phyloP scores from a whole-genome alignment of 805 yeast species.

The Candida namnaoensis region DNA sequence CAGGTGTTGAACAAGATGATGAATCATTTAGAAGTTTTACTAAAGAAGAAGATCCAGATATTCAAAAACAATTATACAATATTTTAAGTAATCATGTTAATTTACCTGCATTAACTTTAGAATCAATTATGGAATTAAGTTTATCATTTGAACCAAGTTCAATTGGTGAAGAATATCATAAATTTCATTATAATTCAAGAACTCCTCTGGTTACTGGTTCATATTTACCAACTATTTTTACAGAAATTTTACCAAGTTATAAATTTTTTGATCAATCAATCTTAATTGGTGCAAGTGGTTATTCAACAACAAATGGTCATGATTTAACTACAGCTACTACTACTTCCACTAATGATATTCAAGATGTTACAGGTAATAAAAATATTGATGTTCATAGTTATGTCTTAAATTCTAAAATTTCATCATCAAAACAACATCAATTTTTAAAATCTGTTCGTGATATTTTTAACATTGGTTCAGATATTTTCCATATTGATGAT shows the following conservation, averaged over 20 bases:
- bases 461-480: constrained; percentile 51
- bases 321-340: neutral
- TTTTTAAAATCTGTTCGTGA: constrained; percentile 52
- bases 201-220: constrained; percentile 55
- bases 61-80: constrained; percentile 32
- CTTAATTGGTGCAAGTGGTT: constrained; percentile 47
- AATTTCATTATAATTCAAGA: constrained; percentile 34
- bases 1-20: constrained; percentile 34
- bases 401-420: constrained; percentile 11
- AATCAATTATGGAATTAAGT: constrained; percentile 56
- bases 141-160: constrained; percentile 53
- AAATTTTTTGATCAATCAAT: constrained; percentile 45
- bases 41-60: constrained; percentile 14
- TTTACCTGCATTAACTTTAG: constrained; percentile 35
- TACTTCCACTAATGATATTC: constrained; percentile 1
- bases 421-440: constrained; percentile 31
- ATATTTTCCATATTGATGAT: constrained; percentile 44
- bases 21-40: constrained; percentile 15
- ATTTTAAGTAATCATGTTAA: constrained; percentile 36
- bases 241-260: constrained; percentile 45
- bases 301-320: constrained; percentile 5
- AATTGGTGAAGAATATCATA: constrained; percentile 30
- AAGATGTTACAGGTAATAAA: constrained; percentile 34
- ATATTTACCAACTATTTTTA: constrained; percentile 56
- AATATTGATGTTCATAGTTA: constrained; percentile 30